Conservation (phyloP, 2,329 filamentous ascomycete species). For the Westerdykella aurantiaca region DNA sequence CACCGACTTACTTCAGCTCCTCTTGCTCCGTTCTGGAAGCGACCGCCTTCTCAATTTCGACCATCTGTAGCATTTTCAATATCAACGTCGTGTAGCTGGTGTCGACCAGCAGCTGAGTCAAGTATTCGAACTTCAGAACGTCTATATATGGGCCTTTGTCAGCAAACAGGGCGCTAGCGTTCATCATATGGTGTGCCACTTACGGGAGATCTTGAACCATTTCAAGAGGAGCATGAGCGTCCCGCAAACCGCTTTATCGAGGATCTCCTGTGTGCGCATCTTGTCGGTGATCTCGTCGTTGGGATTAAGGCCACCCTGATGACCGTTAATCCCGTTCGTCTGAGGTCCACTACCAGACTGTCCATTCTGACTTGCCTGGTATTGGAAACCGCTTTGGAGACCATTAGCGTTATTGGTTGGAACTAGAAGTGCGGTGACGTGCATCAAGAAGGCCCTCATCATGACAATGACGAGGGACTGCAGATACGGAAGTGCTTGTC, state of each 20-base stretch:
- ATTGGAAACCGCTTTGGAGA: constrained; percentile 44
- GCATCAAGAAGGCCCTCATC: constrained; percentile 78
- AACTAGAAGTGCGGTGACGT: constrained; percentile 77
- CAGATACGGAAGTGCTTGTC: not conserved
- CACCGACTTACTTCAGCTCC: constrained; percentile 63
- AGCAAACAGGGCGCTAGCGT: not conserved
- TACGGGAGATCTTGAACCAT: constrained; percentile 94
- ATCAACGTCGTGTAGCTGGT: constrained; percentile 92
- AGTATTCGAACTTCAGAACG: constrained; percentile 89
- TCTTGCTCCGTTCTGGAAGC: constrained; percentile 78
- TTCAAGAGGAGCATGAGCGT: constrained; percentile 83
- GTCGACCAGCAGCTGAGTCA: constrained; percentile 88
- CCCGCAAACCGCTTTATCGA: constrained; percentile 85
- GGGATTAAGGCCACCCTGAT: constrained; percentile 23
- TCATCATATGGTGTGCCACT: constrained; percentile 40
- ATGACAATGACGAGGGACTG: constrained; percentile 67
- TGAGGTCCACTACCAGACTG: constrained; percentile 25
- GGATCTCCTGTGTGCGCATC: constrained; percentile 76
- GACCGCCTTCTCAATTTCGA: constrained; percentile 86
- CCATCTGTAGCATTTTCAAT: constrained; percentile 87
- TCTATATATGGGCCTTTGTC: constrained; percentile 48
- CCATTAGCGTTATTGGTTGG: constrained; percentile 48
- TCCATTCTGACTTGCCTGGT: constrained; percentile 39
- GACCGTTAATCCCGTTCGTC: constrained; percentile 29
- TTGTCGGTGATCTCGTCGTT: constrained; percentile 70